Evolutionary conservation across 129 eudicot species (phyloP), one percentile per base, ranked within the genome.

Genomic region (Chrysanthemum seticuspe): DNA sequence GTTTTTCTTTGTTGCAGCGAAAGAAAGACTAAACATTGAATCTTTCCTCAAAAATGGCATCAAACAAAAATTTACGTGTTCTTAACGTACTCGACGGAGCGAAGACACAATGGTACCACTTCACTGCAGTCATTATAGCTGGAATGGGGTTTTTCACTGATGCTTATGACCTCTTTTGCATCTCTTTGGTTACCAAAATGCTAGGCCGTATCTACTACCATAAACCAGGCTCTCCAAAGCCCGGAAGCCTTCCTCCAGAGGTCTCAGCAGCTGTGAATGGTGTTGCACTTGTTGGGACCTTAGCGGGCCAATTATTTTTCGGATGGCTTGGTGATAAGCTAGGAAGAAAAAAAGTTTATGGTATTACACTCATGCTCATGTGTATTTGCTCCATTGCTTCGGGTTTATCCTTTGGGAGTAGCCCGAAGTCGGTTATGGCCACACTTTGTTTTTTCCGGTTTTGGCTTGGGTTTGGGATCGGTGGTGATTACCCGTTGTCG

Each of bases 141-240:
- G 90, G 90, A 65, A 85, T 85, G 90, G 90, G 89, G 2, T 85
- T 85, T 50, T 85, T 85, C 67, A 82, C 90, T 2, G 90, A 85
- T 60, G 90, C 90, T 14, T 85, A 85, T 11, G 90, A 85, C 18
- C 82, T 85, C 10, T 85, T 85, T 40, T 85, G 90, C 79, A 82
- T 85, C 36, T 85, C 87, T 18, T 58, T 85, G 19, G 90, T 85
- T 23, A 85, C 90, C 27, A 85, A 85, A 44, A 72, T 82, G 75
- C 74, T 85, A 0, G 90, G 90, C 25, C 80, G 87, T 51, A 85
- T 82, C 18, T 85, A 85, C 71, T 85, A 77, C 57, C 83, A 79
- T 52, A 67, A 21, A 31, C 74, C 80, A 0, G 90, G 90, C 13
- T 83, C 85, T 1, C 27, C 58, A 2, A 85, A 82, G 49, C 90